Conservation (phyloP, 192 early-diverging fungal genomes). For the Entomortierella lignicola region DNA sequence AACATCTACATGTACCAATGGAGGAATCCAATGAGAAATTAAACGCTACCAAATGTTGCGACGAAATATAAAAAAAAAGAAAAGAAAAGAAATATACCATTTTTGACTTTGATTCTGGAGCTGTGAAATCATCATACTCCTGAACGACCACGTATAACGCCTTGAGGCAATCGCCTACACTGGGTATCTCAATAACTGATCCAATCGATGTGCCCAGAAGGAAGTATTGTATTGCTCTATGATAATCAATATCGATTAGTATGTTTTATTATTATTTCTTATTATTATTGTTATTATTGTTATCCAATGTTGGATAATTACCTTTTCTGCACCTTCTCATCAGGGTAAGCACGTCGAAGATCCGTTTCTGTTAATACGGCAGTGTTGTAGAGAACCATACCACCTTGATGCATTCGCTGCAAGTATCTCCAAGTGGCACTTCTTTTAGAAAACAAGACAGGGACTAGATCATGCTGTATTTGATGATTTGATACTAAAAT, state of each 20-base stretch:
- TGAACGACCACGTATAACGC: slow-evolving; percentile 27
- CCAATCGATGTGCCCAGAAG: slow-evolving; percentile 38
- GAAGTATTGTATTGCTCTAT: slow-evolving; percentile 45
- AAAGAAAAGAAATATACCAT: slow-evolving; percentile 15
- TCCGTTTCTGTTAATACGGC: slow-evolving; percentile 40
- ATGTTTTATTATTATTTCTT: not conserved
- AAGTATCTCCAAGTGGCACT: slow-evolving; percentile 47
- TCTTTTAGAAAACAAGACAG: slow-evolving; percentile 23
- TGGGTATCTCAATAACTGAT: slow-evolving; percentile 30
- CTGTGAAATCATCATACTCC: slow-evolving; percentile 33
- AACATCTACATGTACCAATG: slow-evolving; percentile 27
- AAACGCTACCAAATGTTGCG: not conserved
- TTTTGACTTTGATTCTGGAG: slow-evolving; percentile 32
- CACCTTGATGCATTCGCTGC: slow-evolving; percentile 40
- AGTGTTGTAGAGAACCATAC: slow-evolving; percentile 47
- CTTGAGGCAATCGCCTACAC: slow-evolving; percentile 15
- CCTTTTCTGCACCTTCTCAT: slow-evolving; percentile 47
- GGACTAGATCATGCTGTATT: slow-evolving; percentile 6
- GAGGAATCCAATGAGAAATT: not conserved
- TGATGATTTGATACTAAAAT: not conserved
- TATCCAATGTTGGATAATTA: slow-evolving; percentile 4
- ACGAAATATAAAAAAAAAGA: not conserved
- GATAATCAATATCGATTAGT: too few species aligned
- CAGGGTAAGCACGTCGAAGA: slow-evolving; percentile 21
- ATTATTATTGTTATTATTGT: not conserved